These are phyloP conservation scores for Pseudofabraea citricarpa DNA, from an alignment of 2,329 filamentous ascomycete species.

Conservation along the genomic window DNA sequence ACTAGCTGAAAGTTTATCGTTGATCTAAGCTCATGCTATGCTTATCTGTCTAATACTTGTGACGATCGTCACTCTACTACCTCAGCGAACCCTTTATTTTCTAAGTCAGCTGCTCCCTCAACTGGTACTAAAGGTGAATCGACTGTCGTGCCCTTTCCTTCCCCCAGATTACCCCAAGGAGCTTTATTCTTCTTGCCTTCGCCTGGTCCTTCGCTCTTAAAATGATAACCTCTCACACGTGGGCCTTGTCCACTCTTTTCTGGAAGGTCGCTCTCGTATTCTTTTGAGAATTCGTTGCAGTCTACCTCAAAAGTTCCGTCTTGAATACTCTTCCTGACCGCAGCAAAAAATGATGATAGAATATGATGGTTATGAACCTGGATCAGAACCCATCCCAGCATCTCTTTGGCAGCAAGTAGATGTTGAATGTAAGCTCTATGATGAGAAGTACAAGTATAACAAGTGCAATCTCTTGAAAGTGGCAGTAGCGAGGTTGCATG, in stretches of 20 bases:
- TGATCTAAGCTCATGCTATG: no score
- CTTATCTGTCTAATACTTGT: no score
- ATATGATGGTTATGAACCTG: slow-evolving; percentile 86
- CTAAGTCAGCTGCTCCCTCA: slow-evolving; percentile 44
- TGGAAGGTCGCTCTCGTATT: slow-evolving; percentile 70
- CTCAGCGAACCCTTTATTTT: slow-evolving; percentile 52
- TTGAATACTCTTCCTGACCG: slow-evolving; percentile 60
- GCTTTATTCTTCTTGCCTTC: slow-evolving; percentile 64
- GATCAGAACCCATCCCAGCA: slow-evolving; percentile 91
- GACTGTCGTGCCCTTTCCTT: slow-evolving; percentile 12
- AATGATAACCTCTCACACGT: slow-evolving; percentile 76
- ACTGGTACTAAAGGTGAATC: slow-evolving; percentile 48
- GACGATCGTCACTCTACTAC: slow-evolving; percentile 21
- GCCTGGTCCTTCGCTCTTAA: slow-evolving; percentile 59
- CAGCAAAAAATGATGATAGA: slow-evolving; percentile 67
- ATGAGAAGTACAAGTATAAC: slow-evolving; percentile 80
- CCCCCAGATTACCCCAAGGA: slow-evolving; percentile 55
- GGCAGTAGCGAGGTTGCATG: slow-evolving; percentile 61
- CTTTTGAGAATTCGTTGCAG: slow-evolving; percentile 35
- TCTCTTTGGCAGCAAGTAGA: slow-evolving; percentile 84
- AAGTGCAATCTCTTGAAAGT: slow-evolving; percentile 60
- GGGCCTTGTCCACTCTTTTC: slow-evolving; percentile 73
- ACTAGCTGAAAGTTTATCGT: no score
- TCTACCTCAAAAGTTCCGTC: slow-evolving; percentile 53
- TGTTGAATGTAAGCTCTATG: slow-evolving; percentile 87